phyloP scores from a whole-genome alignment of 768 basidiomycete genomes.

The Termitomyces eurrhizus region DNA sequence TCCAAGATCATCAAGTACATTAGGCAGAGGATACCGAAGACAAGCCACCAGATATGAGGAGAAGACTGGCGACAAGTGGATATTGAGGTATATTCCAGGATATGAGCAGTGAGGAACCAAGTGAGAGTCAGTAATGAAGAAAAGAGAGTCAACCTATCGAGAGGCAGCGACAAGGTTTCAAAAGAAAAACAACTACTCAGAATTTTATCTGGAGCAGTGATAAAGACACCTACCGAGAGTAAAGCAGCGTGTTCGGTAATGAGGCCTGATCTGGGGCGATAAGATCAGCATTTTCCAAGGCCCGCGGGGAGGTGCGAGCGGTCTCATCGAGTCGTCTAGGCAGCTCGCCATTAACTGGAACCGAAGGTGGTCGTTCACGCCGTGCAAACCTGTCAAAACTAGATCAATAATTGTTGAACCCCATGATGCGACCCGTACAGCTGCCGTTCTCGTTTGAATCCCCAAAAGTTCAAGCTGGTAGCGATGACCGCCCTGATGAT shows the following conservation, averaged over 20 bases:
- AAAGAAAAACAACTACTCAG: not conserved
- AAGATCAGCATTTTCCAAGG: conserved; percentile 1
- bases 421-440: conserved; percentile 17
- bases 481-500: conserved; percentile 48
- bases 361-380: conserved; percentile 5
- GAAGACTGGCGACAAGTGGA: conserved; percentile 68
- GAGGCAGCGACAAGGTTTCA: not conserved
- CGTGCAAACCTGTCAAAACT: conserved; percentile 8
- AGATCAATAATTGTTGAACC: not conserved
- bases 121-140: conserved; percentile 68
- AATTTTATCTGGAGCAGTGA: conserved; percentile 18
- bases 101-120: conserved; percentile 83
- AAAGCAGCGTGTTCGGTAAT: conserved; percentile 23
- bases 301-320: conserved; percentile 2
- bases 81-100: conserved; percentile 73
- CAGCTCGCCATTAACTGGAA: not conserved
- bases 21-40: conserved; percentile 74
- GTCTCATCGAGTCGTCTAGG: not conserved
- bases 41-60: conserved; percentile 86
- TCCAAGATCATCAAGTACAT: conserved; percentile 72
- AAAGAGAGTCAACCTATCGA: conserved; percentile 53
- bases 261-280: conserved; percentile 2
- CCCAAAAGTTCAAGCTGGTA: conserved; percentile 51
- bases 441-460: conserved; percentile 37
- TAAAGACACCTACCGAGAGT: conserved; percentile 35